Evolutionary conservation across 2,329 filamentous ascomycete genomes (phyloP).

Genomic region (Aspergillus persii): DNA sequence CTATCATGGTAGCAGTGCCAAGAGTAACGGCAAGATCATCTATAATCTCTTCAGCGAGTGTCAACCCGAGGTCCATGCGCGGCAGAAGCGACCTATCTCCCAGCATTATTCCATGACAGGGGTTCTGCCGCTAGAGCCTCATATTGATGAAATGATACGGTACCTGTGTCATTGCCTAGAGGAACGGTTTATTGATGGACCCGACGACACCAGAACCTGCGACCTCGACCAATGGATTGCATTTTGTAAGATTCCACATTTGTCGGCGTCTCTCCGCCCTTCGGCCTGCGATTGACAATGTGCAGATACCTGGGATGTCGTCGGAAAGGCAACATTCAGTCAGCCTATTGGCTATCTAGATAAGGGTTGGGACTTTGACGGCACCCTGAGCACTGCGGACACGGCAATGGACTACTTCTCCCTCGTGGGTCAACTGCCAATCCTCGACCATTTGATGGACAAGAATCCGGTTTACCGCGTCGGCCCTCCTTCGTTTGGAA

Average conservation of each 20-base stretch:
- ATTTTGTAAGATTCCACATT: slow-evolving; percentile 33
- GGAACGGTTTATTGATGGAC: slow-evolving; percentile 29
- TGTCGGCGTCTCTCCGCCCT: neutral
- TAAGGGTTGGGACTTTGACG: slow-evolving; percentile 25
- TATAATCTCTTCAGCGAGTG: slow-evolving; percentile 42
- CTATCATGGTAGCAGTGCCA: slow-evolving; percentile 36
- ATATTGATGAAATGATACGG: slow-evolving; percentile 30
- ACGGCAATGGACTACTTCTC: slow-evolving; percentile 26
- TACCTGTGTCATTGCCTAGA: slow-evolving; percentile 33
- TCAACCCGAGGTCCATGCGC: slow-evolving; percentile 32
- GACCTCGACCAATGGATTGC: slow-evolving; percentile 44
- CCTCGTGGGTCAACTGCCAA: slow-evolving; percentile 24
- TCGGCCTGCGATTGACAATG: neutral
- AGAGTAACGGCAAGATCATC: slow-evolving; percentile 35
- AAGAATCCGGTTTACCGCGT: slow-evolving; percentile 30
- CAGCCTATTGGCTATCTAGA: slow-evolving; percentile 26
- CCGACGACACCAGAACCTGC: slow-evolving; percentile 18
- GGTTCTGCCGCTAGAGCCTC: slow-evolving; percentile 23
- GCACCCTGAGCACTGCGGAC: slow-evolving; percentile 22
- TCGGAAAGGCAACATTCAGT: slow-evolving; percentile 26
- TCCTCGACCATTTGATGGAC: slow-evolving; percentile 27
- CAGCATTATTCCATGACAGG: slow-evolving; percentile 35
- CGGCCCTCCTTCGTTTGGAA: slow-evolving; percentile 24
- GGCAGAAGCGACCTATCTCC: slow-evolving; percentile 38
- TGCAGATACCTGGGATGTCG: slow-evolving; percentile 26